Conservation (phyloP, 371 early-diverging fungal species). For the Funneliformis caledonium region DNA sequence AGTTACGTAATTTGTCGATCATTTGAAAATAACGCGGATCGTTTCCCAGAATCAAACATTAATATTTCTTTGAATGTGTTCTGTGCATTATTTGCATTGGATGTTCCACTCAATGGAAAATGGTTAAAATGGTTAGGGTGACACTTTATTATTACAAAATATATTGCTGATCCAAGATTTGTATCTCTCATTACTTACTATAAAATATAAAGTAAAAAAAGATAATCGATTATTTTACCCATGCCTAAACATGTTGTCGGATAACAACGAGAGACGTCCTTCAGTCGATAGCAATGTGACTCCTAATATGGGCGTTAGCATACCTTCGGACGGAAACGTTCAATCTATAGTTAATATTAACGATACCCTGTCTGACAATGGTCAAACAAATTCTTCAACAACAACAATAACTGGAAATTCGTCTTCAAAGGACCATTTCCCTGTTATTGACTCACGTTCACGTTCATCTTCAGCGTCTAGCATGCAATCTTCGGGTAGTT, state of each 20-base stretch:
- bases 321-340: conserved; percentile 27
- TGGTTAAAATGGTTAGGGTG: too few relatives aligned
- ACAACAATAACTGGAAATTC: not conserved
- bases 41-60: too few relatives aligned
- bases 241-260: conserved; percentile 28
- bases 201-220: too few relatives aligned
- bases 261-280: conserved; percentile 20
- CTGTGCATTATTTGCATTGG: too few relatives aligned
- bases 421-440: conserved; percentile 29
- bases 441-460: conserved; percentile 22
- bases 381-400: conserved; percentile 1
- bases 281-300: conserved; percentile 16
- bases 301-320: conserved; percentile 15
- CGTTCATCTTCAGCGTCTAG: conserved; percentile 37
- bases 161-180: too few relatives aligned
- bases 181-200: too few relatives aligned
- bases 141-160: too few relatives aligned
- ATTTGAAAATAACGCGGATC: too few relatives aligned
- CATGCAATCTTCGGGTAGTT: not conserved
- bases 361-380: conserved; percentile 2
- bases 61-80: too few relatives aligned
- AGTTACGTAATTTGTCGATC: too few relatives aligned
- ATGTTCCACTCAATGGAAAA: too few relatives aligned
- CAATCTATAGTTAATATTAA: not conserved
- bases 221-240: not conserved